Percentiles rank a stretch among this genome's conserved stretches.
Conservation (phyloP, 768 basidiomycete genomes). For the Mycena floridula region DNA sequence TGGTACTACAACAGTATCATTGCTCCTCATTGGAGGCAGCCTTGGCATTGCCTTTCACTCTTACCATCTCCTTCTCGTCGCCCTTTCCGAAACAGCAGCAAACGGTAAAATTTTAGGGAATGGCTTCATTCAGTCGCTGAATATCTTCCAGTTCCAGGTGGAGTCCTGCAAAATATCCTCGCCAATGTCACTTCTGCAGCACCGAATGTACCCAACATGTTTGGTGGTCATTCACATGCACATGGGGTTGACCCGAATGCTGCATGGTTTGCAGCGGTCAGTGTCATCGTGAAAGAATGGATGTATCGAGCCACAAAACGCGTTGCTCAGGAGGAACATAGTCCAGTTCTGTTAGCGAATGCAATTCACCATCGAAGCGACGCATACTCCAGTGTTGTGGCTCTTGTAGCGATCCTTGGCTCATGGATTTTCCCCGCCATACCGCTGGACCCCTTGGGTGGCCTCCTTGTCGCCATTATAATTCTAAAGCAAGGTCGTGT, state of each 20-base stretch:
- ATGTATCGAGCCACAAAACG: slow-evolving; percentile 83
- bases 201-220: slow-evolving; percentile 39
- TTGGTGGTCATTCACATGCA: slow-evolving; percentile 54
- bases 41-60: slow-evolving; percentile 88
- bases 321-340: slow-evolving; percentile 88
- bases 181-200: slow-evolving; percentile 48
- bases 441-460: slow-evolving; percentile 92
- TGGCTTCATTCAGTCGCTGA: no score
- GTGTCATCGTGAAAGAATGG: slow-evolving; percentile 87
- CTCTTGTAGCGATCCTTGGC: slow-evolving; percentile 88
- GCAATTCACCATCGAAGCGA: slow-evolving; percentile 98
- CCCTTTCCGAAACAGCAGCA: slow-evolving; percentile 60
- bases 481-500: slow-evolving; percentile 33
- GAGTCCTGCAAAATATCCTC: slow-evolving; percentile 58
- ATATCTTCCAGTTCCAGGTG: slow-evolving; percentile 61
- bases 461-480: slow-evolving; percentile 25
- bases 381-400: slow-evolving; percentile 88
- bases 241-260: slow-evolving; percentile 83
- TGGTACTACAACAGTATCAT: slow-evolving; percentile 85
- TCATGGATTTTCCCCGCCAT: slow-evolving; percentile 80
- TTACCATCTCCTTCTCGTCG: slow-evolving; percentile 72
- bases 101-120: no score
- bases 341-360: slow-evolving; percentile 91
- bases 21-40: slow-evolving; percentile 81
- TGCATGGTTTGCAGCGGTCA: slow-evolving; percentile 88